Evolutionary conservation across 2,329 filamentous ascomycete genomes (phyloP).

Genomic region (Fusarium equiseti): DNA sequence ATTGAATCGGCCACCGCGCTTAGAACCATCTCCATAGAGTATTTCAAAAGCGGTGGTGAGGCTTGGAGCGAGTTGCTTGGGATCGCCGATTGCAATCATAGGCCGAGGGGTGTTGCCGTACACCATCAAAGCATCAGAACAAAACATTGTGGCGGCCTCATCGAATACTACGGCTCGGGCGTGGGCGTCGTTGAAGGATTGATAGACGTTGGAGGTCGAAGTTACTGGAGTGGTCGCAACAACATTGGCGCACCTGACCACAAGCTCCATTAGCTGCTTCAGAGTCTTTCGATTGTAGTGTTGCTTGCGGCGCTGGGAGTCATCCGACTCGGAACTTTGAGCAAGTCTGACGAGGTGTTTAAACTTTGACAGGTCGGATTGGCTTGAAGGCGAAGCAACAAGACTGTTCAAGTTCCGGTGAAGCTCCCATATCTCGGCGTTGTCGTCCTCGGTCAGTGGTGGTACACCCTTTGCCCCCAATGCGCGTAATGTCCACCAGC

Average conservation of each 20-base stretch:
- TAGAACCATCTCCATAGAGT: no score
- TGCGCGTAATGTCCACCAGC: slow-evolving; percentile 20
- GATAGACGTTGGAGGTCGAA: not conserved
- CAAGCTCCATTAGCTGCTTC: not conserved
- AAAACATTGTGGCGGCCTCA: slow-evolving; percentile 3
- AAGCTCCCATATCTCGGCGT: not conserved
- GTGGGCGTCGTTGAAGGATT: not conserved
- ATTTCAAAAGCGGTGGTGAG: not conserved
- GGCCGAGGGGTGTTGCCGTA: slow-evolving; percentile 9
- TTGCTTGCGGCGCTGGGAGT: no score
- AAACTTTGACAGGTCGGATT: not conserved
- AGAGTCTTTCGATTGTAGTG: not conserved
- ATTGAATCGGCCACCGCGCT: no score
- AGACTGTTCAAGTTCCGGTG: not conserved
- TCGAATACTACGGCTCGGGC: slow-evolving; percentile 5
- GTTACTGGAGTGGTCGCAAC: not conserved
- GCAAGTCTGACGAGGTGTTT: not conserved
- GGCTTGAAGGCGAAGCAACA: fast-evolving
- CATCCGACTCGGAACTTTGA: not conserved
- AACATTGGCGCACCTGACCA: not conserved
- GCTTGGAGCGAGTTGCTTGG: not conserved
- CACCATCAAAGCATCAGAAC: not conserved
- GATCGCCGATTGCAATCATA: slow-evolving; percentile 8
- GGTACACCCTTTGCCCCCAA: not conserved
- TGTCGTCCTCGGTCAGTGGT: not conserved